Evolutionary conservation across 2,329 filamentous ascomycete species (phyloP), one percentile per base, ranked within the genome.

Genomic region (Dichotomopilus funicola): DNA sequence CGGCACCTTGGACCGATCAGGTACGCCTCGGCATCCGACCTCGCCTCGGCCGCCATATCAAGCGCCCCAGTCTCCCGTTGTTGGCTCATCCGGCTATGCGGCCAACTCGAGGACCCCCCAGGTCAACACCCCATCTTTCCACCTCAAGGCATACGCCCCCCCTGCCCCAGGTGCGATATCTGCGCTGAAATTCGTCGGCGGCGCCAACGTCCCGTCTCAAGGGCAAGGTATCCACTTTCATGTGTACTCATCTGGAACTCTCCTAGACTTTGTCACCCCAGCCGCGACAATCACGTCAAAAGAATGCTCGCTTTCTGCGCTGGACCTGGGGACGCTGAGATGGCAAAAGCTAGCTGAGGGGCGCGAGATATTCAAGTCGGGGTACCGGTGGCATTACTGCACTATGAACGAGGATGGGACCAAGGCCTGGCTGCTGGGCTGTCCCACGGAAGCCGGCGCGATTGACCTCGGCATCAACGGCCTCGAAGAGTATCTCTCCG

Each of bases 301-400:
- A 60, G 91, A 97, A 63, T 97, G 92, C 62, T 95, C 91, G 19
- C 72, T 99, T 27, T 96, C 91, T 0, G 89, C 91, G 3, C 75
- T 99, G 33, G 94, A 99, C 64, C 77, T 99, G 9, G 87, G 88
- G 56, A 87, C 88, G 0, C 74, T 97, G 49, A 86, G 91, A 48
- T 99, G 94, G 94, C 91, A 96, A 70, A 95, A 91, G 68, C 78
- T 99, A 13, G 94, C 92, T 1, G 92, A 96, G 66, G 94, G 94
- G 3, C 87, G 89, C 49, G 94, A 99, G 67, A 86, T 99, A 37
- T 99, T 96, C 73, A 88, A 88, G 63, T 77, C 85, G 0, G 89
- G 88, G n/a, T 97, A 94, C 70, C 84, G 92, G 57, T 99, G 94
- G 94, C 92, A 97, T 70, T 99, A 99, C 68, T 97, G 94, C 70